phyloP scores from a whole-genome alignment of 108 stramenopile genomes.

The Pseudonitzschia delicatissima region DNA sequence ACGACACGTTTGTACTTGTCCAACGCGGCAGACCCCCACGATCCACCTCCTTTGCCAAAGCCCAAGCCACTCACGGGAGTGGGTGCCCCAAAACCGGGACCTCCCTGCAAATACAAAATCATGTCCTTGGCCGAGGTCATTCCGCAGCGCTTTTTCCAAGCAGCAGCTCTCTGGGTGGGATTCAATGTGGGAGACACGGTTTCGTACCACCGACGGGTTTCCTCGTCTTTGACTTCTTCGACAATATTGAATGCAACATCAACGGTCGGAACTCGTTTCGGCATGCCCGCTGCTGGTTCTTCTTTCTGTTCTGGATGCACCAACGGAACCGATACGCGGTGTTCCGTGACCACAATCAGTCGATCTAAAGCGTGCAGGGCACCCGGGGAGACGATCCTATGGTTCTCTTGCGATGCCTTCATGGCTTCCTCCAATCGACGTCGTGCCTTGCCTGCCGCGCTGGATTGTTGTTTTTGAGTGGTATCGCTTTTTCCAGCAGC shows the following conservation, averaged over 20 bases:
- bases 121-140: slow-evolving; percentile 42
- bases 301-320: slow-evolving; percentile 31
- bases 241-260: slow-evolving; percentile 77
- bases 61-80: slow-evolving; percentile 49
- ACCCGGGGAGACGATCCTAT: slow-evolving; percentile 73
- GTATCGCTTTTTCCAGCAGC: neutral
- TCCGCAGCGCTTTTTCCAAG: slow-evolving; percentile 40
- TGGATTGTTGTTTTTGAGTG: slow-evolving; percentile 17
- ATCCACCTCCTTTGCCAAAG: slow-evolving; percentile 33
- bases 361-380: slow-evolving; percentile 60
- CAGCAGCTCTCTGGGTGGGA: slow-evolving; percentile 41
- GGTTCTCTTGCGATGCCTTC: slow-evolving; percentile 60
- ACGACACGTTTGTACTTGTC: slow-evolving; percentile 62
- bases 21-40: slow-evolving; percentile 76
- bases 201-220: slow-evolving; percentile 24
- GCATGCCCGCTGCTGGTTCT: neutral
- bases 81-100: slow-evolving; percentile 90
- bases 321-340: slow-evolving; percentile 66
- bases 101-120: slow-evolving; percentile 86
- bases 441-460: slow-evolving; percentile 24
- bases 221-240: slow-evolving; percentile 47
- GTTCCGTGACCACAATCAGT: slow-evolving; percentile 75
- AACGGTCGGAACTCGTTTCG: slow-evolving; percentile 11
- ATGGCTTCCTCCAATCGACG: slow-evolving; percentile 56
- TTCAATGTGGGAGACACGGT: slow-evolving; percentile 10